phyloP scores from a whole-genome alignment of 1,284 basidiomycete genomes.

The Tilletiopsis washingtonensis region DNA sequence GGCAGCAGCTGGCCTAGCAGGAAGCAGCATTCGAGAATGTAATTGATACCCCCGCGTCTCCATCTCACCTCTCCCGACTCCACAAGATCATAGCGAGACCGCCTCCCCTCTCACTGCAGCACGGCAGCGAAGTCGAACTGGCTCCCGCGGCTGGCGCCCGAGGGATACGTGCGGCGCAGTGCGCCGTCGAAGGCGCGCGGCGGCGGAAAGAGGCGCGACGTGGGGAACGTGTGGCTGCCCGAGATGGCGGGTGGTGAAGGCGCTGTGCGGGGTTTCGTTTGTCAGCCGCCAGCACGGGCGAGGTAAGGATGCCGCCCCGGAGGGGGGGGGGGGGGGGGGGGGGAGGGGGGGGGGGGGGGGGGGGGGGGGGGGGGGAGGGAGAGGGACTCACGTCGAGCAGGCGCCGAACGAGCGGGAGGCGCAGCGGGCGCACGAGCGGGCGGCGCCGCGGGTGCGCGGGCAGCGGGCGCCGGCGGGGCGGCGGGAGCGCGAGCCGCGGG shows the following conservation, averaged over 20 bases:
- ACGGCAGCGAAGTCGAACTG: conserved; percentile 1
- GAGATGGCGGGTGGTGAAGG: conserved; percentile 2
- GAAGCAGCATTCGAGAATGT: too few species aligned
- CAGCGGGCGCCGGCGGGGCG: conserved; percentile 4
- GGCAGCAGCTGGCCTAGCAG: too few species aligned
- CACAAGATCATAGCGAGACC: too few species aligned
- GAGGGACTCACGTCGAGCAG: too few species aligned
- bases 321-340: too few species aligned
- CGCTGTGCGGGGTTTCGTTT: too few species aligned
- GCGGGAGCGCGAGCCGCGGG: background rate
- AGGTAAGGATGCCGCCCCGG: too few species aligned
- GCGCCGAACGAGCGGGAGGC: background rate
- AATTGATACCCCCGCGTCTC: too few species aligned
- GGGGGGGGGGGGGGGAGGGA: too few species aligned
- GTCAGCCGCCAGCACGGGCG: too few species aligned
- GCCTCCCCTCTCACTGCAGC: background rate
- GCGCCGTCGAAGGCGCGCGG: background rate
- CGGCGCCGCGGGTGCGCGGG: background rate
- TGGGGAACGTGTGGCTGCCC: conserved; percentile 2
- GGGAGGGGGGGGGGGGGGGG: too few species aligned
- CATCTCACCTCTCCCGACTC: too few species aligned
- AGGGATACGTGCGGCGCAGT: background rate
- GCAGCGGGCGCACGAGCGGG: background rate
- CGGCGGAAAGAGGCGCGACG: background rate
- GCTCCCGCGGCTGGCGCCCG: background rate